phyloP scores from a whole-genome alignment of 129 eudicot species.

The Dittrichia graveolens region DNA sequence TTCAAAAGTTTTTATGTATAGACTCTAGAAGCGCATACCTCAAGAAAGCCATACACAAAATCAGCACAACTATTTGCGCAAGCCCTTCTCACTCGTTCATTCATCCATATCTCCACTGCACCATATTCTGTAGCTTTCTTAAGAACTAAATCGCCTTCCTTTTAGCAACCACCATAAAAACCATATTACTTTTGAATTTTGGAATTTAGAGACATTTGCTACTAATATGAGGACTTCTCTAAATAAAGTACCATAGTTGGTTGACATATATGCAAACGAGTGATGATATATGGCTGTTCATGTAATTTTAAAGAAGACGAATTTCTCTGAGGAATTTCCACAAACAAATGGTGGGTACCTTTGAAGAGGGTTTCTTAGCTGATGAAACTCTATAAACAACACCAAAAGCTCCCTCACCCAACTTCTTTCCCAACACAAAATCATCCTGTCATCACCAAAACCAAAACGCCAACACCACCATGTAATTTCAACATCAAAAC shows the following conservation, averaged over 20 bases:
- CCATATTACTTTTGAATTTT: constrained; percentile 16
- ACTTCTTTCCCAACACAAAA: constrained; percentile 91
- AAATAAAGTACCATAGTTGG: background rate
- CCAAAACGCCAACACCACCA: constrained; percentile 14
- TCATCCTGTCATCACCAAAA: constrained; percentile 67
- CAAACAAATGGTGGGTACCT: constrained; percentile 54
- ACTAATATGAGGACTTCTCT: constrained; percentile 4
- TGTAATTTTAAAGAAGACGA: background rate
- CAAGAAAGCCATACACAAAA: constrained; percentile 85
- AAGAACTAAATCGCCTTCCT: constrained; percentile 91
- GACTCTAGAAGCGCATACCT: constrained; percentile 51
- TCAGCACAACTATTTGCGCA: constrained; percentile 97
- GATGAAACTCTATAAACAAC: constrained; percentile 75
- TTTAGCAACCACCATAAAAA: constrained; percentile 37
- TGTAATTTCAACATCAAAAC: constrained; percentile 1
- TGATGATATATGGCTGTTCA: background rate
- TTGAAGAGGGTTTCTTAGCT: constrained; percentile 59
- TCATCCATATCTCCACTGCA: constrained; percentile 99
- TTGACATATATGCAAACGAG: background rate
- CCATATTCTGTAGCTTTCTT: constrained; percentile 98
- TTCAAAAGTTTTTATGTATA: background rate
- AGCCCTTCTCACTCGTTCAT: constrained; percentile 97
- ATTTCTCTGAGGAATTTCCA: constrained; percentile 8
- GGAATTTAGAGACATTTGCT: constrained; percentile 1
- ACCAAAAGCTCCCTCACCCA: constrained; percentile 99